Percentiles rank a stretch among this genome's conserved stretches.
Evolutionary conservation across 768 basidiomycete species (phyloP).

Genomic region (Mycena sanguinolenta): DNA sequence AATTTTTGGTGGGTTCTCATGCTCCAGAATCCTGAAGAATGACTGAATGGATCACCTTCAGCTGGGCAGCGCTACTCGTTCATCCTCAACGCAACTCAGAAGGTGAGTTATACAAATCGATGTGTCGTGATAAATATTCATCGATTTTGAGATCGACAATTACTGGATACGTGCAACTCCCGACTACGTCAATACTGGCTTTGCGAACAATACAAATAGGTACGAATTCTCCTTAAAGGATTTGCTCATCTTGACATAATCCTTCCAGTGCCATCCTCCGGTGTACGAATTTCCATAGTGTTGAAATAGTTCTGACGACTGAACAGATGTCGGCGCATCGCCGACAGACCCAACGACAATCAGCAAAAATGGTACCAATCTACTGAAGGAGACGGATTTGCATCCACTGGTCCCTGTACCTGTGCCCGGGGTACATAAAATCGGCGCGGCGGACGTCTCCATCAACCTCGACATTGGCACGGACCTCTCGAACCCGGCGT

Average conservation of each 20-base stretch:
- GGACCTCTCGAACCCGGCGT: slow-evolving; percentile 22
- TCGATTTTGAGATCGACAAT: slow-evolving; percentile 48
- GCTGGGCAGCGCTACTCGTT: slow-evolving; percentile 59
- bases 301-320: background rate
- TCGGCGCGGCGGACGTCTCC: slow-evolving; percentile 57
- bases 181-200: slow-evolving; percentile 41
- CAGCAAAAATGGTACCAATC: background rate
- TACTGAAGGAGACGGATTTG: slow-evolving; percentile 36
- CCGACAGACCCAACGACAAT: background rate
- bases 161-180: slow-evolving; percentile 67
- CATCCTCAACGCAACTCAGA: slow-evolving; percentile 57
- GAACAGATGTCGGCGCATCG: background rate
- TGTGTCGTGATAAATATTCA: background rate
- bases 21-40: background rate
- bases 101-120: slow-evolving; percentile 9
- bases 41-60: slow-evolving; percentile 6
- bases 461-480: slow-evolving; percentile 46
- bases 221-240: background rate
- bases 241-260: background rate
- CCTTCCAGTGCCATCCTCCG: slow-evolving; percentile 5
- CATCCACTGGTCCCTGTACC: slow-evolving; percentile 48
- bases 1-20: slow-evolving; percentile 42
- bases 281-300: background rate
- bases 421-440: slow-evolving; percentile 53
- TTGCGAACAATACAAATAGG: slow-evolving; percentile 55